Evolutionary conservation across 768 basidiomycete genomes (phyloP).

Genomic region (Trametes cubensis): DNA sequence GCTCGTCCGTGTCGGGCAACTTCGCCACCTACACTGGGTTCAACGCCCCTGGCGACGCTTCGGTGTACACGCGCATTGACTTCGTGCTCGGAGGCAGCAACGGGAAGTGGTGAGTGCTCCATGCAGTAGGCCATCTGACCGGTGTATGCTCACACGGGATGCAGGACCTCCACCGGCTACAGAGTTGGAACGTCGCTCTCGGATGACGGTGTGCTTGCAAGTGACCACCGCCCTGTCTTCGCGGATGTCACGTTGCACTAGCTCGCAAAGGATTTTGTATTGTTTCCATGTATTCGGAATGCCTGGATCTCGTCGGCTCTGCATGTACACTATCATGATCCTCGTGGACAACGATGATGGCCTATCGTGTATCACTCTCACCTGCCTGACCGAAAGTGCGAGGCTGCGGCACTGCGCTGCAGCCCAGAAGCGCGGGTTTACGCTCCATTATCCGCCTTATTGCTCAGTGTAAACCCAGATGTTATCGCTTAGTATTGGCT

Average conservation of each 20-base stretch:
- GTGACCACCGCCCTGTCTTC: slow-evolving; percentile 61
- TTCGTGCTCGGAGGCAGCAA: slow-evolving; percentile 56
- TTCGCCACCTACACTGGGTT: slow-evolving; percentile 59
- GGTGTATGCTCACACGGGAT: background rate
- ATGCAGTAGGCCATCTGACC: slow-evolving; percentile 17
- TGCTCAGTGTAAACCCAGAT: background rate
- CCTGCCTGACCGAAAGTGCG: slow-evolving; percentile 18
- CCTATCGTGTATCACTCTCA: slow-evolving; percentile 6
- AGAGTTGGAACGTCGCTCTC: slow-evolving; percentile 45
- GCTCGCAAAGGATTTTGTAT: background rate
- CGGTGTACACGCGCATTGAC: slow-evolving; percentile 48
- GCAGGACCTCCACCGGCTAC: slow-evolving; percentile 43
- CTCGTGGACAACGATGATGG: slow-evolving; percentile 1
- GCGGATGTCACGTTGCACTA: slow-evolving; percentile 39
- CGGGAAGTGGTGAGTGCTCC: slow-evolving; percentile 47
- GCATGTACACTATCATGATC: slow-evolving; percentile 13
- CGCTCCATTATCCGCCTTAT: background rate
- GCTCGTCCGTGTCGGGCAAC: slow-evolving; percentile 45
- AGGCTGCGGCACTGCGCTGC: slow-evolving; percentile 9
- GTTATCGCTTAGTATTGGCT: background rate
- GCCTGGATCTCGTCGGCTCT: too few relatives aligned
- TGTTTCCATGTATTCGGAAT: too few relatives aligned
- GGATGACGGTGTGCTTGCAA: slow-evolving; percentile 56
- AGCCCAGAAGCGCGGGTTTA: background rate
- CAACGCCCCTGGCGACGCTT: slow-evolving; percentile 41